Conservation (phyloP, 108 stramenopile species). For the Chaetoceros muelleri region DNA sequence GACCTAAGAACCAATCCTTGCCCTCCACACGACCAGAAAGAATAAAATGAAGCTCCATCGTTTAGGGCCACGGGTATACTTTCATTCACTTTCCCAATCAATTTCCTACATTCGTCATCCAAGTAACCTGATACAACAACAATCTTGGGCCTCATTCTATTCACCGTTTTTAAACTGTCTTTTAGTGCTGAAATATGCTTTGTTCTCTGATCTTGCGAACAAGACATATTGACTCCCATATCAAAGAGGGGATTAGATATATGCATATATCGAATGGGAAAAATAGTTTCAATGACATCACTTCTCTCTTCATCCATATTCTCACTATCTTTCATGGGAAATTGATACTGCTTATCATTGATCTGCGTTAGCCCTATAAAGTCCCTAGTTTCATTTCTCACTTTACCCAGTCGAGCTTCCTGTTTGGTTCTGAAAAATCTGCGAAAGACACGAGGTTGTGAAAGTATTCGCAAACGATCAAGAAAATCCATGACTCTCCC, state of each 20-base stretch:
- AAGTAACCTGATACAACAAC: slow-evolving; percentile 56
- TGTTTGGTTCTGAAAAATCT: slow-evolving; percentile 54
- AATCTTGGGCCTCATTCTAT: slow-evolving; percentile 60
- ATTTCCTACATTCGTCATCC: slow-evolving; percentile 45
- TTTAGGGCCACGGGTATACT: slow-evolving; percentile 67
- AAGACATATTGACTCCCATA: slow-evolving; percentile 9
- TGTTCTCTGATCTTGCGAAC: slow-evolving; percentile 32
- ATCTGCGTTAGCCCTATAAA: slow-evolving; percentile 72
- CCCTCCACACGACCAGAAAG: slow-evolving; percentile 66
- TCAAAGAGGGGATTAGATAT: slow-evolving; percentile 49
- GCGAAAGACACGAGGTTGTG: slow-evolving; percentile 57
- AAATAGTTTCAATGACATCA: neutral
- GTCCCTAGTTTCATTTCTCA: slow-evolving; percentile 46
- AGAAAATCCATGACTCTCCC: slow-evolving; percentile 61
- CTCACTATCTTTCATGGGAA: slow-evolving; percentile 19
- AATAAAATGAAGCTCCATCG: slow-evolving; percentile 48
- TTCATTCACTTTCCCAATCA: slow-evolving; percentile 64
- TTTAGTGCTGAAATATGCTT: slow-evolving; percentile 51
- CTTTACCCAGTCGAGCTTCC: slow-evolving; percentile 43
- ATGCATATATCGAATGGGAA: slow-evolving; percentile 38
- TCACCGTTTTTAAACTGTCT: slow-evolving; percentile 52
- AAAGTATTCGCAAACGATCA: slow-evolving; percentile 51
- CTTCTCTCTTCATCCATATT: neutral
- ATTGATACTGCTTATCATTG: slow-evolving; percentile 71
- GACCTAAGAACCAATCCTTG: slow-evolving; percentile 41